These are phyloP conservation scores for Raphanus raphanistrum DNA, from an alignment of 345 rosid genomes.

Conservation along the genomic window DNA sequence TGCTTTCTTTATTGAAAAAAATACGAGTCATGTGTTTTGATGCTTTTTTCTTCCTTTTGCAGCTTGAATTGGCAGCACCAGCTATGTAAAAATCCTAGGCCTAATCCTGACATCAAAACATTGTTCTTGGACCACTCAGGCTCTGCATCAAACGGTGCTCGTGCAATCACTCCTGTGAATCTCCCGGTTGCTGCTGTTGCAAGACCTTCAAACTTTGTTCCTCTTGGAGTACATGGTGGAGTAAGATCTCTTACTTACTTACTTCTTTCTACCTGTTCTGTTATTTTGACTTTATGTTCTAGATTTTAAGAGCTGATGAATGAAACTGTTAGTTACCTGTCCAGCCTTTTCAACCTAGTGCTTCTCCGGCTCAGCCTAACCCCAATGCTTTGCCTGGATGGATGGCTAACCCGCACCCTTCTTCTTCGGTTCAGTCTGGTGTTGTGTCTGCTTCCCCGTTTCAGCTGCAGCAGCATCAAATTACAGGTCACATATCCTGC, in stretches of 20 bases:
- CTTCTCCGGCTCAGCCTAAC: constrained; percentile 63
- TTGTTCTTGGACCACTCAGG: constrained; percentile 82
- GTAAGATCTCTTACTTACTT: constrained; percentile 43
- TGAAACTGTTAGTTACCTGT: constrained; percentile 12
- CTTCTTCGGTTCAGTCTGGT: constrained; percentile 78
- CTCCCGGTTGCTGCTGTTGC: constrained; percentile 70
- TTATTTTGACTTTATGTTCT: background rate
- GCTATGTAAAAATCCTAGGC: constrained; percentile 88
- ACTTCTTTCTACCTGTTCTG: background rate
- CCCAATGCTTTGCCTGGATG: constrained; percentile 70
- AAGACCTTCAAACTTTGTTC: constrained; percentile 70
- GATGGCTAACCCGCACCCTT: constrained; percentile 80
- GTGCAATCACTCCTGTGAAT: constrained; percentile 63
- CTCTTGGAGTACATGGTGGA: constrained; percentile 80
- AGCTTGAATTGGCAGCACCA: constrained; percentile 97
- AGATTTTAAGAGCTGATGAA: constrained; percentile 15
- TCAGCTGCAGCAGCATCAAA: constrained; percentile 39
- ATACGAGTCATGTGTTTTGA: constrained; percentile 4
- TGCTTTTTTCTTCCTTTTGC: constrained; percentile 26
- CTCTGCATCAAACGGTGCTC: constrained; percentile 69
- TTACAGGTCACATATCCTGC: no score
- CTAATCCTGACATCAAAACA: constrained; percentile 91
- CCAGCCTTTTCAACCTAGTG: constrained; percentile 77
- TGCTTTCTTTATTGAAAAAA: background rate
- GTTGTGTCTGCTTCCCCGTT: constrained; percentile 84